Evolutionary conservation across 805 yeast species (phyloP), one percentile per base, ranked within the genome.

Genomic region (Lipomyces yamadae): DNA sequence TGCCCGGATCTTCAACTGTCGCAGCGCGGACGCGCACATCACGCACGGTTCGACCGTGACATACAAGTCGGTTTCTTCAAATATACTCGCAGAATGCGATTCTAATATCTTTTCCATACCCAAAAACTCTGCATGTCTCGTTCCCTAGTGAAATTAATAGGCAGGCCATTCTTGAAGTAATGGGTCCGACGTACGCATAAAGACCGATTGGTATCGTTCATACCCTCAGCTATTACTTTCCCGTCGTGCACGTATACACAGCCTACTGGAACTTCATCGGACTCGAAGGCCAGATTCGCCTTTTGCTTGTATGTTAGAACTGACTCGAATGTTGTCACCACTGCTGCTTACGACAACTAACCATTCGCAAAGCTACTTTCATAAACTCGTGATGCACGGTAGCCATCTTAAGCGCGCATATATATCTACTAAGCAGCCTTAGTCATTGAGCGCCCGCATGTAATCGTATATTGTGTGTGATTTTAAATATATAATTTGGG

Each of bases 11-110:
- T 89, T 88, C 57, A 93, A 76, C 72, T 95, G 99, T 66, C 93
- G 83, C 53, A 95, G 78, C 2, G 97, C 92, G 53, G 95, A 87
- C 0, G 97, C 98, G 80, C 99, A 95, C 99, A 95, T 95, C 6
- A 95, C 89, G 76, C 99, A 95, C 0, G 99, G 99, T 77, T 95
- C 99, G 0, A 95, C 98, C 0, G 98, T 92, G 33, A 95, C 99
- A 76, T 92, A 94, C 6, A 95, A 81, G 37, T 86, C 87, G 2
- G 90, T 81, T 33, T 87, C 84, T 50, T 77, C 73, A 72, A 91
- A 85, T 8, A 77, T 69, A 4, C 65, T 54, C 0, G 74, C 68
- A 3, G 80, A 75, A 56, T 77, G 76, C 39, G 77, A 74, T 3
- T 74, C 70, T 48, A 83, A 76, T 7, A 89, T 83, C 35, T 78